Evolutionary conservation across 140 eudicot species (phyloP).

Genomic region (Bidens hawaiensis): DNA sequence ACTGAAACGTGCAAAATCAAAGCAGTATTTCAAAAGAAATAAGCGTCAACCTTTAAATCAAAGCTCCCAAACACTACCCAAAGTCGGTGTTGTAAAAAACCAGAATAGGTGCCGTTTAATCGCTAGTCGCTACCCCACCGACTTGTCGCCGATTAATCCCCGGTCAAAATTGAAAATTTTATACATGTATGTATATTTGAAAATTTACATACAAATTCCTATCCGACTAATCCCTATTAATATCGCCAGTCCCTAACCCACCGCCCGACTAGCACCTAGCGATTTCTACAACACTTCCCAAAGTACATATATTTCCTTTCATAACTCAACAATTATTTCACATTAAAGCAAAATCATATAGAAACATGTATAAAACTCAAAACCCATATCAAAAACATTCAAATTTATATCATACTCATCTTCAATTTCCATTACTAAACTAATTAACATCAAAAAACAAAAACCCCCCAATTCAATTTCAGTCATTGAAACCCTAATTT

Average conservation of each 20-base stretch:
- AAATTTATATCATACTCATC: background rate
- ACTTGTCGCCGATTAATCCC: no score
- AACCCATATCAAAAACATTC: background rate
- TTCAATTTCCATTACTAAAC: background rate
- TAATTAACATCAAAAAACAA: background rate
- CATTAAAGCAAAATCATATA: background rate
- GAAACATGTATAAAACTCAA: background rate
- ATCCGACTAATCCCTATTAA: no score
- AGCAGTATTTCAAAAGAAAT: no score
- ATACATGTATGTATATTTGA: background rate
- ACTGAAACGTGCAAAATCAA: no score
- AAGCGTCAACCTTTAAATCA: background rate
- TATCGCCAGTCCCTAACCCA: no score
- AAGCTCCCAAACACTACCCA: background rate
- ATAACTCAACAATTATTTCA: background rate
- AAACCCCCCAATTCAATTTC: slow-evolving; percentile 4
- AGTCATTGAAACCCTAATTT: slow-evolving; percentile 3
- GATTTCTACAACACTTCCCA: no score
- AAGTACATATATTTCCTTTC: background rate
- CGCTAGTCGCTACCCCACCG: no score
- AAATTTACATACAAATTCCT: background rate
- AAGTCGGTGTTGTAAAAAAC: no score
- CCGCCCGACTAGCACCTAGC: no score
- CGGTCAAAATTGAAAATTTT: no score
- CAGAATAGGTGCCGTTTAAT: no score